Percentiles rank a stretch among this genome's conserved stretches.
Conservation (phyloP, 768 basidiomycete genomes). For the Leccinum incarnatum region DNA sequence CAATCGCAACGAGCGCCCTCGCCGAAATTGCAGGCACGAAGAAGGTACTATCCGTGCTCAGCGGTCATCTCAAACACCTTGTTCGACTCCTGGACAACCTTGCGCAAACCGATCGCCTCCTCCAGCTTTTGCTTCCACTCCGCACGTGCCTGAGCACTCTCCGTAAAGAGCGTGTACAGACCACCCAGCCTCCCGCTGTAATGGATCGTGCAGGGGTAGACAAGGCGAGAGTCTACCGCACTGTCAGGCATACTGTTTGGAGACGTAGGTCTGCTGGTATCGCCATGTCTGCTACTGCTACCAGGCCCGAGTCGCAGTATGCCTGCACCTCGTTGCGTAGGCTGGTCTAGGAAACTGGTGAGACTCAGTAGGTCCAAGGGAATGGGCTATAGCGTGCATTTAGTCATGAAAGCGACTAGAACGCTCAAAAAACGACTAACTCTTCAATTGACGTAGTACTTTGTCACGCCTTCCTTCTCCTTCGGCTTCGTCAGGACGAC, state of each 20-base stretch:
- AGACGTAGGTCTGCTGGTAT: constrained; percentile 23
- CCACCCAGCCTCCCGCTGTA: constrained; percentile 89
- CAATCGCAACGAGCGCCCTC: constrained; percentile 84
- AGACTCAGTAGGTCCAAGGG: constrained; percentile 88
- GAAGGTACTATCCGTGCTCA: constrained; percentile 82
- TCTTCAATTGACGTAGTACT: constrained; percentile 77
- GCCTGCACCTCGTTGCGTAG: constrained; percentile 71
- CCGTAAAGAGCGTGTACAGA: constrained; percentile 83
- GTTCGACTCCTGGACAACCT: constrained; percentile 87
- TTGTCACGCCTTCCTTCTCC: constrained; percentile 70
- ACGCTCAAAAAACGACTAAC: constrained; percentile 40
- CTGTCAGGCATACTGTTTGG: constrained; percentile 35
- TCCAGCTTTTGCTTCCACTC: constrained; percentile 92
- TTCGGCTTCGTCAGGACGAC: constrained; percentile 89
- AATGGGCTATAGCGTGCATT: constrained; percentile 60
- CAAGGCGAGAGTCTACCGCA: constrained; percentile 63
- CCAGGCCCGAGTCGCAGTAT: constrained; percentile 61
- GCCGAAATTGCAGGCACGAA: constrained; percentile 64
- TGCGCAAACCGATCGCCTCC: constrained; percentile 82
- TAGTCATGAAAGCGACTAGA: not conserved
- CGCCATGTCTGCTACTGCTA: constrained; percentile 29
- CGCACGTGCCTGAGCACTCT: constrained; percentile 64
- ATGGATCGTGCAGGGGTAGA: constrained; percentile 86
- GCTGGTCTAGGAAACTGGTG: constrained; percentile 76
- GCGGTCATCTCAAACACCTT: constrained; percentile 89